Evolutionary conservation across 352 stramenopile genomes (phyloP).

Genomic region (Pythium brassicae): DNA sequence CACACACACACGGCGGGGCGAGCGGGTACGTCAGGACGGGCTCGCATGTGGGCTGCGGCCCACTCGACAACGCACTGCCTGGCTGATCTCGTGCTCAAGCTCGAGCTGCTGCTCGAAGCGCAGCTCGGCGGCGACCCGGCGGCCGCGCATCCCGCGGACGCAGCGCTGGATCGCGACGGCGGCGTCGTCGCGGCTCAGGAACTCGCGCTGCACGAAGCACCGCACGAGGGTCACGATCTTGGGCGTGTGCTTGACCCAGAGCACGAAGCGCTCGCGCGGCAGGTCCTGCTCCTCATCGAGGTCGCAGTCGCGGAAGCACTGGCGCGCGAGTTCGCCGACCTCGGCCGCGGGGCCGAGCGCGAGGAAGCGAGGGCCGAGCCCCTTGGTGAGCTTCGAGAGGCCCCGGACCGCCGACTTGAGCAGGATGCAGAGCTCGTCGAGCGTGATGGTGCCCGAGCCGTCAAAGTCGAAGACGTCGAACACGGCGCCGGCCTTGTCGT

Average conservation of each 20-base stretch:
- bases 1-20: background rate
- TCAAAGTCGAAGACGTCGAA: conserved; percentile 83
- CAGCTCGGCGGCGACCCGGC: conserved; percentile 37
- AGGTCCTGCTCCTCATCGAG: conserved; percentile 68
- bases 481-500: conserved; percentile 52
- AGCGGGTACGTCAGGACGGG: background rate
- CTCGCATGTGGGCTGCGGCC: background rate
- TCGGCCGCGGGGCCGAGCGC: conserved; percentile 56
- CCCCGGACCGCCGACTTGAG: conserved; percentile 67
- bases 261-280: conserved; percentile 37
- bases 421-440: conserved; percentile 71
- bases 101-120: conserved; percentile 53
- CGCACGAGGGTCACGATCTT: conserved; percentile 71
- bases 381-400: conserved; percentile 61
- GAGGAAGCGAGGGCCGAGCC: conserved; percentile 48
- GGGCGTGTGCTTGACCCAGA: conserved; percentile 63
- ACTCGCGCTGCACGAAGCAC: conserved; percentile 69
- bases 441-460: conserved; percentile 54
- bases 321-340: conserved; percentile 45
- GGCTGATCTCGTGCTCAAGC: conserved; percentile 45
- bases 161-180: conserved; percentile 50
- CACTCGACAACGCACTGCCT: conserved; percentile 18
- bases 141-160: conserved; percentile 45
- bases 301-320: conserved; percentile 64
- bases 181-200: conserved; percentile 49